Base-by-base conservation (phyloP, 768 basidiomycete genomes). In the Exidia glandulosa region DNA sequence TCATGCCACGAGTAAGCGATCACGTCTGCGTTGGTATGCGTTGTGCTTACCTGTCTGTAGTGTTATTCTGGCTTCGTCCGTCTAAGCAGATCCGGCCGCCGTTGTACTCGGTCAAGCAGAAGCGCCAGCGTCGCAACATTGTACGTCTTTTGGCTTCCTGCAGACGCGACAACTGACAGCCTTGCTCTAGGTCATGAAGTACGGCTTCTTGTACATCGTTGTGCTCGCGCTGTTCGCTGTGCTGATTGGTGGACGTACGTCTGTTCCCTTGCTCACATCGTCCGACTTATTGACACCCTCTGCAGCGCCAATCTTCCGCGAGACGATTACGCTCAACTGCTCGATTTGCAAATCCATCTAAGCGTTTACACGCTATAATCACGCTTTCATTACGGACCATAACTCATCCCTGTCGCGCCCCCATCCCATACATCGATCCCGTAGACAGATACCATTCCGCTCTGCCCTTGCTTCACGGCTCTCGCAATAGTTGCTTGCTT, bases 71-170 rank as follows among this genome's bases (percentile, higher is more conserved):
- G 95, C 77, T 98, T 55, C 85, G 90, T 27, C 93, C 92, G 25
- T 94, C 91, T 58, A 91, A 91, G 70, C 93, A 94, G 73, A 95
- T 95, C 63, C 88, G 90, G 52, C 85, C 94, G 2, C 93, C 94
- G 0, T 75, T 97, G 66, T 97, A 90, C 73, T 88, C 87, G 54
- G 79, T 90, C 70, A 92, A 91, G 73, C 88, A 94, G 74, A 88
- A 87, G 73, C 83, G 83, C 70, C 90, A 93, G 69, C 86, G 94
- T 58, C 85, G 92, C 60, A 87, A 86, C 81, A 94, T 94, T 66
- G 91, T 95, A 69, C 70, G 84, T 77, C 32, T 62, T 47, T 56
- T 45, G 32, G 7, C 30, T 36, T 34, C 54, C 12, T 55, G 16
- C 47, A 16, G 57, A 34, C 19, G 64, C 45, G 59, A 37, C 66